A percentile compares a stretch with the other conserved stretches of the same genome.
Evolutionary conservation across 2,329 filamentous ascomycete species (phyloP).

Genomic region (Ceratocystis ficicola): DNA sequence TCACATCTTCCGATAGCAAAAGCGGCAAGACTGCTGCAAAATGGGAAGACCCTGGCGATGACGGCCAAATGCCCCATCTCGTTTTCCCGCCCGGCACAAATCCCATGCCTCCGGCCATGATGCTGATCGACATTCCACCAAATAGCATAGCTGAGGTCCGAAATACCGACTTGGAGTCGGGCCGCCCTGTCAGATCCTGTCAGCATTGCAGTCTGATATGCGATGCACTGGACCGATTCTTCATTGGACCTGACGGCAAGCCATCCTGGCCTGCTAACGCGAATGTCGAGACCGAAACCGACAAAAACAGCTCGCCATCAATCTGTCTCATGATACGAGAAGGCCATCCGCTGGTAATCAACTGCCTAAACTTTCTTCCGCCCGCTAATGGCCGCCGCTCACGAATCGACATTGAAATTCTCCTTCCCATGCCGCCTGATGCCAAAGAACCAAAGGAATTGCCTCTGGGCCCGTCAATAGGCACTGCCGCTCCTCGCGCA

Average conservation of each 20-base stretch:
- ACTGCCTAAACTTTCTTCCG: slow-evolving; percentile 20
- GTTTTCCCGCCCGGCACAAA: slow-evolving; percentile 17
- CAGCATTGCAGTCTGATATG: slow-evolving; percentile 19
- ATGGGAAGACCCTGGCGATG: slow-evolving; percentile 21
- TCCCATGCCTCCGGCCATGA: slow-evolving; percentile 22
- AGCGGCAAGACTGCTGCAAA: slow-evolving; percentile 15
- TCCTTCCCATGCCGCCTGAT: slow-evolving; percentile 17
- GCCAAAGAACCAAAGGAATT: slow-evolving; percentile 15
- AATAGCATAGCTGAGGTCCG: slow-evolving; percentile 20
- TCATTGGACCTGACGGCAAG: not conserved
- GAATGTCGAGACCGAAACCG: slow-evolving; percentile 16
- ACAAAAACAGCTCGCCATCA: slow-evolving; percentile 17
- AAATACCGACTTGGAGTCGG: slow-evolving; percentile 10
- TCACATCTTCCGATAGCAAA: slow-evolving; percentile 20
- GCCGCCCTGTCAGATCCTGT: slow-evolving; percentile 13
- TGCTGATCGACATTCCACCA: slow-evolving; percentile 20
- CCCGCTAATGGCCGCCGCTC: slow-evolving; percentile 18
- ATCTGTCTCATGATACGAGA: slow-evolving; percentile 20
- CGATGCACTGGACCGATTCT: slow-evolving; percentile 17
- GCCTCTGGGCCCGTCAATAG: slow-evolving; percentile 19
- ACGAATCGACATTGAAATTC: slow-evolving; percentile 20
- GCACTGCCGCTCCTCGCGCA: slow-evolving; percentile 20
- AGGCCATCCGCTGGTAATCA: slow-evolving; percentile 21
- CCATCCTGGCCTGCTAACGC: slow-evolving; percentile 5
- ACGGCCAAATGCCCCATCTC: slow-evolving; percentile 7